Evolutionary conservation across 2,329 filamentous ascomycete species (phyloP).

Genomic region (Emericellopsis cladophorae): DNA sequence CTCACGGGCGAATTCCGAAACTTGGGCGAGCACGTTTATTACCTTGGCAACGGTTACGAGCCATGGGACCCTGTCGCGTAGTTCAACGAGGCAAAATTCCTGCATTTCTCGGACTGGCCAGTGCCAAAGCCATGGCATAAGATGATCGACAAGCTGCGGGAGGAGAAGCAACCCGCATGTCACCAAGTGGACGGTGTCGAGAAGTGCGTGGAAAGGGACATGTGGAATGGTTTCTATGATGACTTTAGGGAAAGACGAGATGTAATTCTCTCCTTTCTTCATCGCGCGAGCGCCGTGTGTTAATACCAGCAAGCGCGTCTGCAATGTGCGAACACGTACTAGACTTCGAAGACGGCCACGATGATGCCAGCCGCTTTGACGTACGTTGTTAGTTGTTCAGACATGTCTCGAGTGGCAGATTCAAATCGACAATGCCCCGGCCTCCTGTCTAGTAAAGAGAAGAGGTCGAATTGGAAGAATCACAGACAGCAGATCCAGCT

Average conservation of each 20-base stretch:
- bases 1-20: conserved; percentile 47
- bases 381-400: no score
- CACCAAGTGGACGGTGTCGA: not conserved
- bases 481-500: no score
- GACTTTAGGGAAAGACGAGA: not conserved
- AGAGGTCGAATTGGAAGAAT: no score
- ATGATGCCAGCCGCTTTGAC: no score
- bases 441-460: no score
- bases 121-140: conserved; percentile 41
- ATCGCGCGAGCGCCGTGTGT: no score
- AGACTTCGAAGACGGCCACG: no score
- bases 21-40: conserved; percentile 21
- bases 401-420: no score
- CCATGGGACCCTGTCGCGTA: conserved; percentile 45
- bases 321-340: no score
- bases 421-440: no score
- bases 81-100: conserved; percentile 46
- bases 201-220: not conserved
- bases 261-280: not conserved
- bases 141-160: not conserved
- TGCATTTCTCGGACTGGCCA: conserved; percentile 20
- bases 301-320: no score
- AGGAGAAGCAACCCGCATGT: not conserved
- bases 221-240: not conserved
- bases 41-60: conserved; percentile 14